phyloP scores from a whole-genome alignment of 306 rosid genomes.

The Sophora flavescens region DNA sequence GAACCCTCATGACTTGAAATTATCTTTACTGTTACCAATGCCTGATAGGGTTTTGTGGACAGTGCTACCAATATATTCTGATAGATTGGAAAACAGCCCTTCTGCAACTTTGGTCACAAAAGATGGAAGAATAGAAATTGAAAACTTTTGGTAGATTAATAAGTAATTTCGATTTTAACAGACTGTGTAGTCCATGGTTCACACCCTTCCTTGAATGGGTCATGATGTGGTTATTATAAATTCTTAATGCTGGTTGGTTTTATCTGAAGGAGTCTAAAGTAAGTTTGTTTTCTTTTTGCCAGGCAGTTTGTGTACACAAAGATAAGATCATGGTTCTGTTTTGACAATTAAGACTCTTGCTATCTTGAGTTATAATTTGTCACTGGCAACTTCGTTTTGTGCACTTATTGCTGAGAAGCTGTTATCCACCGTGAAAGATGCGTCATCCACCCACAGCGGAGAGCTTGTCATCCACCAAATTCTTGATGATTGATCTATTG shows the following conservation, averaged over 20 bases:
- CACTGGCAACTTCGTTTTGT: conserved; percentile 37
- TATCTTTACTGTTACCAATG: too few relatives aligned
- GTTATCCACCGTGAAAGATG: conserved; percentile 30
- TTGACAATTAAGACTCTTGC: conserved; percentile 31
- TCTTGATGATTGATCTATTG: conserved; percentile 44
- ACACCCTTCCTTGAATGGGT: background rate
- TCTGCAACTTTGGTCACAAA: background rate
- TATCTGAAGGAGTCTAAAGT: background rate
- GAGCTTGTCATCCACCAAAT: conserved; percentile 32
- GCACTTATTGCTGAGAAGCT: conserved; percentile 39
- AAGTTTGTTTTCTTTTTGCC: conserved; percentile 37
- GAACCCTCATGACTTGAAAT: background rate
- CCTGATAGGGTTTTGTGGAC: too few relatives aligned
- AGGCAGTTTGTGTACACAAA: conserved; percentile 6
- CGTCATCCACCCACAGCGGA: conserved; percentile 24
- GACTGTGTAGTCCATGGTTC: too few relatives aligned
- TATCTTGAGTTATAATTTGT: conserved; percentile 33
- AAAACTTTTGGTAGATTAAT: background rate
- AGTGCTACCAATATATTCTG: background rate
- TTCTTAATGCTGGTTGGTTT: conserved; percentile 1
- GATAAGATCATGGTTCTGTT: conserved; percentile 32
- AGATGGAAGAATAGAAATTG: background rate
- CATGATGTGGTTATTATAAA: conserved; percentile 11
- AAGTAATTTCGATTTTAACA: background rate
- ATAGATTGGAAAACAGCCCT: conserved; percentile 3